Base-by-base conservation (phyloP, 805 yeast species). In the Kurtzmaniella cleridarum region DNA sequence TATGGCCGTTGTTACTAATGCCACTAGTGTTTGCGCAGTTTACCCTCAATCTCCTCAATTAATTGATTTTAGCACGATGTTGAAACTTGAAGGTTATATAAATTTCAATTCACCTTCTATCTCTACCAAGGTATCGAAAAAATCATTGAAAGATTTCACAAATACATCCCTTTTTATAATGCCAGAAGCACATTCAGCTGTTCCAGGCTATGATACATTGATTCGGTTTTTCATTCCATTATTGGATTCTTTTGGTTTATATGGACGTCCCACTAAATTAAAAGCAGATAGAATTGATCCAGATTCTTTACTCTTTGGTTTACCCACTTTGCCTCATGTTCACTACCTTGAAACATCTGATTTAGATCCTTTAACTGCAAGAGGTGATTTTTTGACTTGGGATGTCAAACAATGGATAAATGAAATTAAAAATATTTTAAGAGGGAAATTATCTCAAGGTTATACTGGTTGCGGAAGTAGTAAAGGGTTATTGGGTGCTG, bases 61-160 rank as follows among this genome's bases (percentile, higher is more conserved):
- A 45, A 84, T 93, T 45, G 95, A 91, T 62, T 80, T 80, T 44
- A 80, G 91, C 38, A 87, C 97, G 2, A 79, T 93, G 75, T 75
- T 91, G 55, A 93, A 93, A 56, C 59, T 91, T 39, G 96, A 90
- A 55, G 97, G 96, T 35, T 69, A 75, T 30, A 86, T 90, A 26
- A 63, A 70, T 39, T 83, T 83, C 51, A 59, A 54, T 47, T 74
- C 75, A 39, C 67, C 73, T 12, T 47, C 53, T 18, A 27, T 61
- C 30, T 52, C 63, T 4, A 46, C 57, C 12, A 73, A 69, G 39
- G 53, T 51, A 3, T 49, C 60, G 27, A 64, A 63, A 42, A 59
- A 57, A 39, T 32, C 48, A 8, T 36, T 46, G 18, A 64, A 55
- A 27, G 69, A 64, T 41, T 55, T 60, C 52, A 64, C 51, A 64